Conservation (phyloP, 192 early-diverging fungal genomes). For the Dissophora ornata region DNA sequence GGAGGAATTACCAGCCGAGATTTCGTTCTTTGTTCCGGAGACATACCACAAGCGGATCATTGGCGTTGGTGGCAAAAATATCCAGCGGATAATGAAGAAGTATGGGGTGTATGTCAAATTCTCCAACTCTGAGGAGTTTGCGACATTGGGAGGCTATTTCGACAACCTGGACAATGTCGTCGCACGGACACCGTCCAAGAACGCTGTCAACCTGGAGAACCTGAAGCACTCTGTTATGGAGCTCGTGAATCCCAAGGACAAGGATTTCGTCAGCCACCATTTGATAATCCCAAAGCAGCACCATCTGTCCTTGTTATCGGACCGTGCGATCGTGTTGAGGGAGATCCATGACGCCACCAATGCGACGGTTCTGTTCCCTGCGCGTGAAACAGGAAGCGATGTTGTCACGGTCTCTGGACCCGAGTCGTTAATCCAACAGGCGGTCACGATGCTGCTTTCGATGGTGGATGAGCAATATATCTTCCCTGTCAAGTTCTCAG, state of each 20-base stretch:
- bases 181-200: slow-evolving; percentile 85
- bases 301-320: slow-evolving; percentile 67
- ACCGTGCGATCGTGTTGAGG: slow-evolving; percentile 56
- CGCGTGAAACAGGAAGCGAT: slow-evolving; percentile 71
- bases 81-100: slow-evolving; percentile 91
- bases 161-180: slow-evolving; percentile 89
- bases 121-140: slow-evolving; percentile 84
- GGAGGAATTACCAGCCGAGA: slow-evolving; percentile 89
- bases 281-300: slow-evolving; percentile 68
- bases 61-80: slow-evolving; percentile 89
- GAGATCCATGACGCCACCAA: slow-evolving; percentile 69
- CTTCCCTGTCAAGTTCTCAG: slow-evolving; percentile 64
- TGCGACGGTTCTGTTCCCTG: slow-evolving; percentile 71
- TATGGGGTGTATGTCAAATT: slow-evolving; percentile 91
- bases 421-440: slow-evolving; percentile 65
- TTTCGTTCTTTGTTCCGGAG: slow-evolving; percentile 86
- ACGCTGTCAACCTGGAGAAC: slow-evolving; percentile 74
- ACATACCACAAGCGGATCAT: slow-evolving; percentile 89
- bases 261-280: slow-evolving; percentile 60
- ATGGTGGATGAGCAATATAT: slow-evolving; percentile 68
- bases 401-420: slow-evolving; percentile 67
- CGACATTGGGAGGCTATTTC: slow-evolving; percentile 80
- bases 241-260: slow-evolving; percentile 59
- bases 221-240: slow-evolving; percentile 74
- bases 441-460: slow-evolving; percentile 64